phyloP scores from a whole-genome alignment of 139 green algal species.

The Tetratostichococcus sp. region DNA sequence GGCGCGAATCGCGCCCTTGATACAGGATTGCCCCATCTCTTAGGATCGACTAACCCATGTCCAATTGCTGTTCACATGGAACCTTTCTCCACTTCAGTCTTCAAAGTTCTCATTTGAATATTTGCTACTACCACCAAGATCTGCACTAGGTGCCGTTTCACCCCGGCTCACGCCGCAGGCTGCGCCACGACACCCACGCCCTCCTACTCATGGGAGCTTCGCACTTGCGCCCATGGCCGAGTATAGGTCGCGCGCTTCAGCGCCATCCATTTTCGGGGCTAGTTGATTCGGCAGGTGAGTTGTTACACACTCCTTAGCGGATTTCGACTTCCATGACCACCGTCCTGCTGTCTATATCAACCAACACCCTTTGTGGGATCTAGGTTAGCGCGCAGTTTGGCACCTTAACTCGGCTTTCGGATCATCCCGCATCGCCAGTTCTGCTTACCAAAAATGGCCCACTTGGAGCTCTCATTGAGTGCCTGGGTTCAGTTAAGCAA shows the following conservation, averaged over 20 bases:
- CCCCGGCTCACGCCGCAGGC: slow-evolving; percentile 76
- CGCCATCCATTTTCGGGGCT: slow-evolving; percentile 96
- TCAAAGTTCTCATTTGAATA: slow-evolving; percentile 94
- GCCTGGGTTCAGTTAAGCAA: slow-evolving; percentile 82
- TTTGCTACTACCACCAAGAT: slow-evolving; percentile 96
- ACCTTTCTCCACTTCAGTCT: slow-evolving; percentile 91
- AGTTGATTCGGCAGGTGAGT: slow-evolving; percentile 96
- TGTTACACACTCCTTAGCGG: slow-evolving; percentile 98
- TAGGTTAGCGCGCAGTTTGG: slow-evolving; percentile 89
- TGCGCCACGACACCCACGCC: slow-evolving; percentile 77
- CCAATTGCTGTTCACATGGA: slow-evolving; percentile 95
- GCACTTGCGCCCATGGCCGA: slow-evolving; percentile 80
- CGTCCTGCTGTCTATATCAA: slow-evolving; percentile 93
- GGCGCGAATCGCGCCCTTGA: slow-evolving; percentile 72
- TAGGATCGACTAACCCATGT: slow-evolving; percentile 93
- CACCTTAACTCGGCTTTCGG: slow-evolving; percentile 87
- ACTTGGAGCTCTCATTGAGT: slow-evolving; percentile 81
- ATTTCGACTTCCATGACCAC: slow-evolving; percentile 97
- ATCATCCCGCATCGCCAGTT: slow-evolving; percentile 95
- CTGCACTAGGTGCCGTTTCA: slow-evolving; percentile 84
- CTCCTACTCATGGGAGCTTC: slow-evolving; percentile 87
- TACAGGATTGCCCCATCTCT: slow-evolving; percentile 85
- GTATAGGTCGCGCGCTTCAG: slow-evolving; percentile 87
- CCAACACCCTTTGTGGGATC: slow-evolving; percentile 93
- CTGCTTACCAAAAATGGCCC: slow-evolving; percentile 96